These are phyloP conservation scores for Mycena vulgaris DNA, from an alignment of 768 basidiomycete species.

Conservation along the genomic window DNA sequence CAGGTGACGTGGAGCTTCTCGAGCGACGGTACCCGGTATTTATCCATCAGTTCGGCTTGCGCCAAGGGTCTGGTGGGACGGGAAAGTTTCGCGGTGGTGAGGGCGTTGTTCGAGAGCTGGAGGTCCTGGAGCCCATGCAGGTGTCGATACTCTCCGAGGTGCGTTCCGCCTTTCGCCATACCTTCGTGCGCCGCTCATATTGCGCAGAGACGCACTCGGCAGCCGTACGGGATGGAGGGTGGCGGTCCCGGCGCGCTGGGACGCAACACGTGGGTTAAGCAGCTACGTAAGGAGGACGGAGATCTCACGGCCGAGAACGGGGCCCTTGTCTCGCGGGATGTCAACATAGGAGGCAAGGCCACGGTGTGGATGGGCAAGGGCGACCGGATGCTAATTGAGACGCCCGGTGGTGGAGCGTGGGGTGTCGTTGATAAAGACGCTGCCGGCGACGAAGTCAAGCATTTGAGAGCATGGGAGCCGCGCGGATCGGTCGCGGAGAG, in stretches of 20 bases:
- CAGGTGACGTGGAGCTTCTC: conserved; percentile 89
- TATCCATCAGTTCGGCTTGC: conserved; percentile 85
- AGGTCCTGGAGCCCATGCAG: conserved; percentile 85
- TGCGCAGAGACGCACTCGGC: conserved; percentile 81
- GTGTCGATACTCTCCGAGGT: conserved; percentile 93
- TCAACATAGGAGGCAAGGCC: conserved; percentile 93
- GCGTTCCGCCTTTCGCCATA: conserved; percentile 34
- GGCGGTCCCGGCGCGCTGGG: conserved; percentile 81
- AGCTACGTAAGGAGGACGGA: conserved; percentile 74
- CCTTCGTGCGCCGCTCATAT: not conserved
- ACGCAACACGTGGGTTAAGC: conserved; percentile 91
- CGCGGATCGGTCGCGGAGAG: conserved; percentile 79
- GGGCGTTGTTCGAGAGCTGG: conserved; percentile 87
- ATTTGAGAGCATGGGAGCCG: conserved; percentile 74
- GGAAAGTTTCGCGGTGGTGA: conserved; percentile 88
- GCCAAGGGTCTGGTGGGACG: conserved; percentile 76
- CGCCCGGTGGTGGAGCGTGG: conserved; percentile 94
- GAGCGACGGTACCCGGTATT: conserved; percentile 96
- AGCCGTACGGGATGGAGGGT: conserved; percentile 90
- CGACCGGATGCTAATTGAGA: conserved; percentile 85
- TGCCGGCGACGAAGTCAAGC: conserved; percentile 44
- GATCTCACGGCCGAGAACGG: conserved; percentile 66
- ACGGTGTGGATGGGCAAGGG: conserved; percentile 92
- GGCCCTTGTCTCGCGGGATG: conserved; percentile 61
- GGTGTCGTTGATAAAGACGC: conserved; percentile 60